Base-by-base conservation (phyloP, 345 rosid species). In the Eutrema japonicum region DNA sequence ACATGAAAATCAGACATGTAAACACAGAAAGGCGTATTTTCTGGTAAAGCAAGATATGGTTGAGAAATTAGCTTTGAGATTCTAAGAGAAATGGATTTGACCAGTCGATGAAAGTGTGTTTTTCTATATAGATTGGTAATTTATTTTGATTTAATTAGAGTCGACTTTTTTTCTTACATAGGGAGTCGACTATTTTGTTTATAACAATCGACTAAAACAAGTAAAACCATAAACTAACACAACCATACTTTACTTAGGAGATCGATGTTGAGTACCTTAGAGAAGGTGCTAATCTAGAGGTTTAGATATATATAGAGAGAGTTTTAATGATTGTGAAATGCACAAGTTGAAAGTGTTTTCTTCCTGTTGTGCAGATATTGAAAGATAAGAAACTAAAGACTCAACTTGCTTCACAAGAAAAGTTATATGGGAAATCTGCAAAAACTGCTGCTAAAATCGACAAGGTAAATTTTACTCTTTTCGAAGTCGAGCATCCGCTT, bases 401-500 rank as follows among this genome's bases (percentile, higher is more conserved):
- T 64, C 92, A 86, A 66, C 92, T 88, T 59, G 79, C 85, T 61
- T 82, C 79, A 27, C 81, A 90, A 62, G 99, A 92, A 71, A 74
- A 85, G 27, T 56, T 88, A 59, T 85, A 79, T 83, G 89, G 86
- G 12, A 85, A 74, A 72, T 80, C 97, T 72, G 96, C 96, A 0
- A 85, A 79, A 82, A 67, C 85, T 73, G 97, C 98, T 72, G 99
- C 96, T 55, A 81, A 88, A 82, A 79, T 83, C 16, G 97, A 90
- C 82, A 92, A 89, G 91, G 97, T 90, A 63, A 2, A 76, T 14
- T 72, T 66, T 49, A 65, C 59, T 58, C 38, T 16, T 53, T 58
- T 63, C 22, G 18, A 7, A n/a, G 7, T 33, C 3, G 18, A 41
- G 45, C 62, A 58, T 29, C 35, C 13, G 57, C 27, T 69, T 65